These are phyloP conservation scores for Setaria viridis DNA, from an alignment of 202 grass and related monocot species.

Conservation along the genomic window DNA sequence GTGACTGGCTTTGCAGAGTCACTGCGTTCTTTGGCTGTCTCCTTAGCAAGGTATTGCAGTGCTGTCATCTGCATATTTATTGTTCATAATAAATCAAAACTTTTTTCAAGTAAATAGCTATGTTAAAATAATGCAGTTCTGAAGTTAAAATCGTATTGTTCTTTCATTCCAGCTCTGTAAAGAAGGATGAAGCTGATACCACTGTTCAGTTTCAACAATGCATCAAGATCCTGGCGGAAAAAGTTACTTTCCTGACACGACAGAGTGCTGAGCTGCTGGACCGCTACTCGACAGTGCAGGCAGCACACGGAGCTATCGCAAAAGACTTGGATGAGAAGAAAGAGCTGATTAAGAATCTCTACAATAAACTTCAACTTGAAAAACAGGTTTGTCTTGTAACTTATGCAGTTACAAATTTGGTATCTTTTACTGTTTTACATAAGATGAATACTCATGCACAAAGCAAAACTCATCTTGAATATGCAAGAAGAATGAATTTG, in stretches of 20 bases:
- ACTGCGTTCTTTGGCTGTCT: conserved; percentile 74
- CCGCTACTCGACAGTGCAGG: conserved; percentile 59
- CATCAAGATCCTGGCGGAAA: conserved; percentile 86
- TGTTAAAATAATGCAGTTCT: not conserved
- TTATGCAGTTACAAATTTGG: conserved; percentile 22
- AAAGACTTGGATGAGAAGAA: conserved; percentile 89
- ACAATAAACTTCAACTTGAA: conserved; percentile 84
- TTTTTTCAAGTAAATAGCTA: not conserved
- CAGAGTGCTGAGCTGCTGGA: conserved; percentile 67
- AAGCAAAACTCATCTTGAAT: conserved; percentile 16
- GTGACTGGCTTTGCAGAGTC: conserved; percentile 75
- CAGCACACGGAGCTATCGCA: conserved; percentile 54
- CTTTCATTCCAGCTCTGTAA: conserved; percentile 59
- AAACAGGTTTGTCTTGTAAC: conserved; percentile 72
- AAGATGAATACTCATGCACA: not conserved
- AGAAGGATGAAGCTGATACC: conserved; percentile 87
- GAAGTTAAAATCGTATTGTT: conserved; percentile 15
- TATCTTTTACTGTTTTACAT: conserved; percentile 14
- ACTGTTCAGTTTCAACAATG: conserved; percentile 86
- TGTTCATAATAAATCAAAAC: not conserved
- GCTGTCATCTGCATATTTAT: not conserved
- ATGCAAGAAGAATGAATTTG: not conserved
- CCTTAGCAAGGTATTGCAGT: conserved; percentile 70
- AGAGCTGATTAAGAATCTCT: conserved; percentile 67
- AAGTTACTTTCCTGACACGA: conserved; percentile 63